Percentiles rank a stretch among this genome's conserved stretches.
These are phyloP conservation scores for Metarhizium anisopliae DNA, from an alignment of 2,329 filamentous ascomycete genomes.

Conservation along the genomic window DNA sequence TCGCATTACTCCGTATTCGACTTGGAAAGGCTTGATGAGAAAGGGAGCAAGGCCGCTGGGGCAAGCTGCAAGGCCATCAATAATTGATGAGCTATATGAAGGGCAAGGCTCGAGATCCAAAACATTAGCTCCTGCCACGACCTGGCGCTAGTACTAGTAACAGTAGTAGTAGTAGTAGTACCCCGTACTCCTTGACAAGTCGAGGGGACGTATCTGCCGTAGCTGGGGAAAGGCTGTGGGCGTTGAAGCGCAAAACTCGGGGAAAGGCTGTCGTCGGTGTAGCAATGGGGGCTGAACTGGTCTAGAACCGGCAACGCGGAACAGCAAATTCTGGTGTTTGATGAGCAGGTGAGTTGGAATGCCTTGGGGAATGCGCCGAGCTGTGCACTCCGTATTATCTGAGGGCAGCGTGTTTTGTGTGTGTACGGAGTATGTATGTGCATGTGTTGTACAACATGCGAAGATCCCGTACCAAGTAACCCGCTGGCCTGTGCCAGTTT, in stretches of 20 bases:
- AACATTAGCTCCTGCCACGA: too few species aligned
- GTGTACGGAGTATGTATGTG: too few species aligned
- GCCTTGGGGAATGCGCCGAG: not conserved
- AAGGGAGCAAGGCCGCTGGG: not conserved
- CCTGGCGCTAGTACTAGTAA: too few species aligned
- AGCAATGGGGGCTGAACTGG: not conserved
- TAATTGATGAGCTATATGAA: not conserved
- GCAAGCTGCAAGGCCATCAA: not conserved
- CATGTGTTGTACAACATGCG: too few species aligned
- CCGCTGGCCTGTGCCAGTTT: too few species aligned
- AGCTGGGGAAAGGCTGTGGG: too few species aligned
- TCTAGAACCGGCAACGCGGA: not conserved
- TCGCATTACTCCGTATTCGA: too few species aligned
- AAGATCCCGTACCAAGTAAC: too few species aligned
- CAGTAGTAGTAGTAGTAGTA: not conserved
- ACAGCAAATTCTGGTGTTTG: not conserved
- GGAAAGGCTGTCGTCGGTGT: not conserved
- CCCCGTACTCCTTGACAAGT: not conserved
- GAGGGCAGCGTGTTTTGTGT: too few species aligned
- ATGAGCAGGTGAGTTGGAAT: not conserved
- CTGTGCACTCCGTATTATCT: too few species aligned
- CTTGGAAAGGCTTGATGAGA: not conserved
- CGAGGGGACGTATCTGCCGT: too few species aligned
- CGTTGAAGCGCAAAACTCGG: not conserved
- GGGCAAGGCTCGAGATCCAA: not conserved